Evolutionary conservation across 2,329 filamentous ascomycete species (phyloP).

Genomic region (Zymoseptoria pseudotritici): DNA sequence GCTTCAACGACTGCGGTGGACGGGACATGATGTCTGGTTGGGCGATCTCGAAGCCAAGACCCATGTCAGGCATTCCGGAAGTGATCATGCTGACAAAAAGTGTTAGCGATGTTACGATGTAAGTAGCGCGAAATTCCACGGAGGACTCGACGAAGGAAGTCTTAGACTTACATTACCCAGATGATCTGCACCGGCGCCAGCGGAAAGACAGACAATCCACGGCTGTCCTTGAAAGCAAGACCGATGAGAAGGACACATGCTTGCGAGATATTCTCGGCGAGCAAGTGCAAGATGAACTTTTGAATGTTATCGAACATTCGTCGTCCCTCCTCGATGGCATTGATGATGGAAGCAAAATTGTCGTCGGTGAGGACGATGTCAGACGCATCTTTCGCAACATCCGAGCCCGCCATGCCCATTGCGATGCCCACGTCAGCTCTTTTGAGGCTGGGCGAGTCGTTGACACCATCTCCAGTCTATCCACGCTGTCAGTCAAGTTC

Average conservation of each 20-base stretch:
- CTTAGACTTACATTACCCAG: conserved; percentile 38
- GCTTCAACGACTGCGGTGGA: conserved; percentile 61
- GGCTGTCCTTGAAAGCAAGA: conserved; percentile 68
- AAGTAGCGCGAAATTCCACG: not conserved
- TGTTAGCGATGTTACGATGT: not conserved
- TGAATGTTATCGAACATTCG: conserved; percentile 86
- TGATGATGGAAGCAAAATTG: conserved; percentile 80
- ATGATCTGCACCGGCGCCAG: conserved; percentile 79
- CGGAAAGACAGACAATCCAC: conserved; percentile 72
- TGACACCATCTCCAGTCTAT: conserved; percentile 76
- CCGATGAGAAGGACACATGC: conserved; percentile 75
- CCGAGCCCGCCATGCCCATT: conserved; percentile 77
- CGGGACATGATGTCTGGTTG: conserved; percentile 70
- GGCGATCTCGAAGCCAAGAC: conserved; percentile 70
- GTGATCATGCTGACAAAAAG: conserved; percentile 74
- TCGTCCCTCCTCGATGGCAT: conserved; percentile 73
- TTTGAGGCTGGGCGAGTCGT: conserved; percentile 75
- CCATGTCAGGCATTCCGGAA: conserved; percentile 76
- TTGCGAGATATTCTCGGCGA: conserved; percentile 91
- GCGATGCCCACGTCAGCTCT: conserved; percentile 79
- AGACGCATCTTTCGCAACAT: conserved; percentile 76
- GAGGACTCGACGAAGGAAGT: not conserved
- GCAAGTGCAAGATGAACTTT: conserved; percentile 81
- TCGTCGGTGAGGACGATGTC: conserved; percentile 82
- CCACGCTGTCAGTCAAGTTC: too few species aligned